Conservation (phyloP, 2,329 filamentous ascomycete species). For the Xylaria sp. region DNA sequence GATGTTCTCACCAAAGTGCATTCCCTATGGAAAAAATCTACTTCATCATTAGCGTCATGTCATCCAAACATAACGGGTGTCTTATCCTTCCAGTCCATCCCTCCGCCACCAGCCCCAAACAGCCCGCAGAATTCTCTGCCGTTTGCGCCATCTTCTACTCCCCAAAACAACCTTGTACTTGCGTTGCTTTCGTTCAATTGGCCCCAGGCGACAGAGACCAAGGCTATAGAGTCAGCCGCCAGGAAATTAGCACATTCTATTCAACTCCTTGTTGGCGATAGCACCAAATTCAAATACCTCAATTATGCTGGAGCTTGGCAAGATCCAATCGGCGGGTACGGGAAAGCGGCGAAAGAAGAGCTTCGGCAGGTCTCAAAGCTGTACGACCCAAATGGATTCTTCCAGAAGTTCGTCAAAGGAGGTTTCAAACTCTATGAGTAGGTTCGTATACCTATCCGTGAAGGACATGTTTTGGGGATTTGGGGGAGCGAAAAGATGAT, state of each 20-base stretch:
- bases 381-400: neutral
- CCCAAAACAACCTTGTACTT: neutral
- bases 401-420: neutral
- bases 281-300: neutral
- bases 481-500: neutral
- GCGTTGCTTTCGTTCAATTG: neutral
- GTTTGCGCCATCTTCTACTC: constrained; percentile 1
- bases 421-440: neutral
- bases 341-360: neutral
- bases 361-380: neutral
- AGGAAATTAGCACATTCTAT: neutral
- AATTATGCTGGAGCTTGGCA: constrained; percentile 2
- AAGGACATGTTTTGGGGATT: neutral
- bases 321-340: neutral
- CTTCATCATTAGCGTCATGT: neutral
- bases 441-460: neutral
- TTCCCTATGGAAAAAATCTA: constrained; percentile 3
- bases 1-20: constrained; percentile 7
- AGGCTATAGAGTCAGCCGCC: neutral
- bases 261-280: neutral
- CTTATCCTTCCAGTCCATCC: constrained; percentile 2
- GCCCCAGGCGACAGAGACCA: neutral
- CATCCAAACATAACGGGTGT: constrained; percentile 1
- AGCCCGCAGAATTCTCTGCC: constrained; percentile 2
- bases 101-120: neutral